Conservation (phyloP, 495 filamentous ascomycete genomes). For the Penicillium goetzii region DNA sequence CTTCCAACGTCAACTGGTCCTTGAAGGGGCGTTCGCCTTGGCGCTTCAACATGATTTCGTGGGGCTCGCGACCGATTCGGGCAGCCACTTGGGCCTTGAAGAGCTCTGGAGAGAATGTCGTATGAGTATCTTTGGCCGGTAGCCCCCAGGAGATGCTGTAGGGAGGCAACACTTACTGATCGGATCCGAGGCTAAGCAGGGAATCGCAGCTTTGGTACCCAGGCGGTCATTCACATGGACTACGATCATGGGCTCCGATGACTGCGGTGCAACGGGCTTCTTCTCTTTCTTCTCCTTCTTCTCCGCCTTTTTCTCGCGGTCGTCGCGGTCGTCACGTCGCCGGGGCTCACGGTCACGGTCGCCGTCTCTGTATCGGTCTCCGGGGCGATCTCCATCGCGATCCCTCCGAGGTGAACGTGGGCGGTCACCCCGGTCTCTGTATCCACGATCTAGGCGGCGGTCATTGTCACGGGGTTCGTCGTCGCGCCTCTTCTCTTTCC, state of each 20-base stretch:
- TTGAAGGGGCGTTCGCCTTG: constrained; percentile 93
- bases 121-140: not conserved
- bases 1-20: constrained; percentile 79
- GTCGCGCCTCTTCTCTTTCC: constrained; percentile 65
- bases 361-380: constrained; percentile 30
- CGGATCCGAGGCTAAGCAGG: constrained; percentile 78
- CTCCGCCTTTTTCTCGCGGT: constrained; percentile 37
- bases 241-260: constrained; percentile 80
- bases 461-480: constrained; percentile 49
- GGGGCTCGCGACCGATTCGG: constrained; percentile 80
- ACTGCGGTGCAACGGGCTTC: constrained; percentile 37
- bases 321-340: constrained; percentile 34
- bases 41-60: constrained; percentile 88
- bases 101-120: constrained; percentile 47
- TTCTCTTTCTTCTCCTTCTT: constrained; percentile 49
- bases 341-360: constrained; percentile 27
- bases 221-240: constrained; percentile 91
- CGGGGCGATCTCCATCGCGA: constrained; percentile 29
- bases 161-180: constrained; percentile 54
- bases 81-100: constrained; percentile 92
- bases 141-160: not conserved
- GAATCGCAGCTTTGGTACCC: constrained; percentile 87
- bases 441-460: constrained; percentile 58
- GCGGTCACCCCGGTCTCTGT: constrained; percentile 48
- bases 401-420: constrained; percentile 41